Conservation (phyloP, 352 stramenopile genomes). For the Pythium sp. region DNA sequence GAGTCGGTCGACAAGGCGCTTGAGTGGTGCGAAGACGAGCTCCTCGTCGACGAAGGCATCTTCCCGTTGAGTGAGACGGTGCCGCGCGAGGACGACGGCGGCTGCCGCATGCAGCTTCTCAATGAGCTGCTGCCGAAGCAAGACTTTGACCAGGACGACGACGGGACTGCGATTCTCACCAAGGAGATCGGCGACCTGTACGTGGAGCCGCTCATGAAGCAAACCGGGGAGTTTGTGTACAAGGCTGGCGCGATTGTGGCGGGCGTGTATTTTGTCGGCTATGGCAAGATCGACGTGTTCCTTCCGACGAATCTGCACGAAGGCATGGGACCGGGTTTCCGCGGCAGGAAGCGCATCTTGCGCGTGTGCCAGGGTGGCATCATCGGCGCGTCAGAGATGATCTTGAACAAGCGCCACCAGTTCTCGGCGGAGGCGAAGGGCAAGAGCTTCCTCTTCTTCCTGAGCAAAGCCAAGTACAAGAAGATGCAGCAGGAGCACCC, state of each 20-base stretch:
- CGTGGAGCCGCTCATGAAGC: slow-evolving; percentile 53
- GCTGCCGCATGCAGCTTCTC: slow-evolving; percentile 53
- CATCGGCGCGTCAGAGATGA: slow-evolving; percentile 75
- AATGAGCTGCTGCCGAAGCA: slow-evolving; percentile 58
- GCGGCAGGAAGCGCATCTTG: slow-evolving; percentile 73
- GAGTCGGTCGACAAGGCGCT: slow-evolving; percentile 80
- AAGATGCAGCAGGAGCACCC: slow-evolving; percentile 71
- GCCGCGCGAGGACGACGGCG: slow-evolving; percentile 26
- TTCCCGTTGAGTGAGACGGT: slow-evolving; percentile 62
- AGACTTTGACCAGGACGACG: slow-evolving; percentile 12
- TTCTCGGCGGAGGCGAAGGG: slow-evolving; percentile 74
- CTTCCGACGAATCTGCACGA: slow-evolving; percentile 79
- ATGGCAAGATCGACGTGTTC: slow-evolving; percentile 84
- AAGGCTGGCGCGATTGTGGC: slow-evolving; percentile 53
- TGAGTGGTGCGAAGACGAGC: slow-evolving; percentile 85
- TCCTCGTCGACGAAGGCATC: slow-evolving; percentile 68
- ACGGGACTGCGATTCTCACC: slow-evolving; percentile 35
- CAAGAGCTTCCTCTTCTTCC: slow-evolving; percentile 77
- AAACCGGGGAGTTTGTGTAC: slow-evolving; percentile 70
- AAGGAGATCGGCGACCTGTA: slow-evolving; percentile 70
- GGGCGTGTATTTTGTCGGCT: slow-evolving; percentile 81
- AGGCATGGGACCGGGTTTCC: slow-evolving; percentile 74
- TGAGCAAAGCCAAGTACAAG: slow-evolving; percentile 68
- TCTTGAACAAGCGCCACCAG: slow-evolving; percentile 77
- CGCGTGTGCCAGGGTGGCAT: slow-evolving; percentile 80